A percentile compares a stretch with the other conserved stretches of the same genome.
phyloP scores from a whole-genome alignment of 495 filamentous ascomycete species.

The Penicillium paradoxum region DNA sequence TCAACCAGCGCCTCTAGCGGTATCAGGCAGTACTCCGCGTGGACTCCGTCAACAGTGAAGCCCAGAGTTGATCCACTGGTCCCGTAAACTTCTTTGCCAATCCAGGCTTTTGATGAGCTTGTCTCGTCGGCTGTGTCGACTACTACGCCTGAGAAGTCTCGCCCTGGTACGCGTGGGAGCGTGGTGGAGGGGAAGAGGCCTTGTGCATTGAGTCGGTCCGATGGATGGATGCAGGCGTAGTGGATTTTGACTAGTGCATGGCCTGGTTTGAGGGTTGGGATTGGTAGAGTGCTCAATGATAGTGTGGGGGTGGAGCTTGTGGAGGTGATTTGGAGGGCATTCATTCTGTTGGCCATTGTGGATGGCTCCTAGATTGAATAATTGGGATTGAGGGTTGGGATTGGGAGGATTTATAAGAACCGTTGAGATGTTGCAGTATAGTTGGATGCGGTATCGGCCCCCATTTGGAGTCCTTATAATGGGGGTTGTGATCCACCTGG shows the following conservation, averaged over 20 bases:
- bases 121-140: neutral
- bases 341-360: too few relatives aligned
- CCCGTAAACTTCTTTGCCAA: conserved; percentile 21
- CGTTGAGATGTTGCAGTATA: too few relatives aligned
- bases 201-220: conserved; percentile 37
- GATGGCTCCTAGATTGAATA: too few relatives aligned
- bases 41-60: conserved; percentile 12
- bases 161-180: conserved; percentile 38
- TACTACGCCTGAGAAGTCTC: conserved; percentile 25
- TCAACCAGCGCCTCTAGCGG: conserved; percentile 14
- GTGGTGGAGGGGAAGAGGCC: conserved; percentile 34
- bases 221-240: conserved; percentile 34
- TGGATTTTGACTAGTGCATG: conserved; percentile 15
- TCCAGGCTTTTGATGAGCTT: conserved; percentile 11
- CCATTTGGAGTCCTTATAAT: too few relatives aligned
- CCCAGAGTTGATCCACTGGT: conserved; percentile 16
- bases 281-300: neutral
- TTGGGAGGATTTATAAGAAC: too few relatives aligned
- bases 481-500: too few relatives aligned
- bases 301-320: neutral
- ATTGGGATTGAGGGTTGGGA: too few relatives aligned
- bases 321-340: too few relatives aligned
- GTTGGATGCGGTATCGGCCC: too few relatives aligned
- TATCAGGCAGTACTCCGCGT: conserved; percentile 16
- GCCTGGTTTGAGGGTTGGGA: conserved; percentile 11